A percentile compares a stretch with the other conserved stretches of the same genome.
Conservation (phyloP, 257 asterid genomes). For the Rehmannia glutinosa region DNA sequence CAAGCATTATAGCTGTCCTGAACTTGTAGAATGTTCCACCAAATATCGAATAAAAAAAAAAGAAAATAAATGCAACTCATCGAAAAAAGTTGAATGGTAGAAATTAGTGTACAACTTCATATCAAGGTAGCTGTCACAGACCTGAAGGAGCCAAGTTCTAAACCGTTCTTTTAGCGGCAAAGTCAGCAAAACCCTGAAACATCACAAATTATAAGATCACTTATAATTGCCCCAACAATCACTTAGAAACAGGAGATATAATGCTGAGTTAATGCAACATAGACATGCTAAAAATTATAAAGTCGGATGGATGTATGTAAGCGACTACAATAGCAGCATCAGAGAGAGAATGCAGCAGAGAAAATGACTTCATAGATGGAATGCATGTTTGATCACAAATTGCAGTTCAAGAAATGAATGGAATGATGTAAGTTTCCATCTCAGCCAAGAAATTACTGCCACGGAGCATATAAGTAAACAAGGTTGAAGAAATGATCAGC, state of each 20-base stretch:
- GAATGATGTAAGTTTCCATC: constrained; percentile 12
- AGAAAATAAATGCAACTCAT: background rate
- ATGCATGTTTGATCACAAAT: background rate
- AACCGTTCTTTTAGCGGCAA: constrained; percentile 73
- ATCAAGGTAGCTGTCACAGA: constrained; percentile 24
- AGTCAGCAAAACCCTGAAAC: constrained; percentile 54
- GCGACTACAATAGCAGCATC: background rate
- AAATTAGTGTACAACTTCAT: background rate
- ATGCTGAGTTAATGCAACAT: background rate
- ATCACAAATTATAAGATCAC: constrained; percentile 20
- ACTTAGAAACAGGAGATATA: background rate
- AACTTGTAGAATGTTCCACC: background rate
- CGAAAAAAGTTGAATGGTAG: background rate
- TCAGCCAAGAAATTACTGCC: background rate
- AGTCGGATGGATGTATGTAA: background rate
- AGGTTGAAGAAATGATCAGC: constrained; percentile 8
- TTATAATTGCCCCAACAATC: background rate
- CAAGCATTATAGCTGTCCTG: background rate
- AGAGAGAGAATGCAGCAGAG: background rate
- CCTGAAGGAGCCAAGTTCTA: constrained; percentile 62
- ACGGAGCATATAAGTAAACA: background rate
- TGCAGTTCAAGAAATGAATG: background rate
- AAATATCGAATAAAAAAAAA: background rate
- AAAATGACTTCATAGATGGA: background rate
- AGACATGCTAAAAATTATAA: background rate